Evolutionary conservation across 192 early-diverging fungal species (phyloP).

Genomic region (Gonapodya prolifera): DNA sequence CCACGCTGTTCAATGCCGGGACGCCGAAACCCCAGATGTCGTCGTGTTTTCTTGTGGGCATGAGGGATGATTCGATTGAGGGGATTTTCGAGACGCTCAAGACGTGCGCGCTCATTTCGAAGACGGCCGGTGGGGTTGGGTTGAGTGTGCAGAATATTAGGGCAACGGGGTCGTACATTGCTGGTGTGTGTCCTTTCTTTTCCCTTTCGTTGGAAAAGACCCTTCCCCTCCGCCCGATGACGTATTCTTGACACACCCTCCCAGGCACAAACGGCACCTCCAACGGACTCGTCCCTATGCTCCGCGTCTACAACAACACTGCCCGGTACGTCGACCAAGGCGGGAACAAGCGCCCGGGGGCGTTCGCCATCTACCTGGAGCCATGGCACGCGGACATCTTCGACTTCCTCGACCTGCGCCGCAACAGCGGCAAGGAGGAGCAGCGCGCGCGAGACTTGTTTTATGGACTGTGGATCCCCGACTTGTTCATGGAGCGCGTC

Average conservation of each 20-base stretch:
- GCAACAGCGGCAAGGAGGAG: conserved; percentile 99
- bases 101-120: conserved; percentile 89
- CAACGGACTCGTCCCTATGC: conserved; percentile 93
- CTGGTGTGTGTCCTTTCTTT: too few relatives aligned
- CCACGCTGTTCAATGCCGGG: conserved; percentile 97
- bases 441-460: conserved; percentile 91
- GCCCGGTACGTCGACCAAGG: conserved; percentile 99
- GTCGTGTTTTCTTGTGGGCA: conserved; percentile 87
- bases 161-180: neutral
- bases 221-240: too few relatives aligned
- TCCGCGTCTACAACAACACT: conserved; percentile 97
- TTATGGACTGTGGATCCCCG: conserved; percentile 94
- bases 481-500: conserved; percentile 97
- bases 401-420: conserved; percentile 85
- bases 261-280: conserved; percentile 95
- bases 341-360: conserved; percentile 95
- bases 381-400: conserved; percentile 98
- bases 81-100: conserved; percentile 84
- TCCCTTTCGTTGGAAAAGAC: too few relatives aligned
- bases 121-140: conserved; percentile 95
- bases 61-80: conserved; percentile 95
- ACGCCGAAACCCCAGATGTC: conserved; percentile 93
- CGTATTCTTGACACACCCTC: too few relatives aligned
- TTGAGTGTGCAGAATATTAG: conserved; percentile 77
- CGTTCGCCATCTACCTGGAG: conserved; percentile 97